Evolutionary conservation across 1,139 yeast genomes (phyloP).

Genomic region (Barnettozyma hawaiiensis): DNA sequence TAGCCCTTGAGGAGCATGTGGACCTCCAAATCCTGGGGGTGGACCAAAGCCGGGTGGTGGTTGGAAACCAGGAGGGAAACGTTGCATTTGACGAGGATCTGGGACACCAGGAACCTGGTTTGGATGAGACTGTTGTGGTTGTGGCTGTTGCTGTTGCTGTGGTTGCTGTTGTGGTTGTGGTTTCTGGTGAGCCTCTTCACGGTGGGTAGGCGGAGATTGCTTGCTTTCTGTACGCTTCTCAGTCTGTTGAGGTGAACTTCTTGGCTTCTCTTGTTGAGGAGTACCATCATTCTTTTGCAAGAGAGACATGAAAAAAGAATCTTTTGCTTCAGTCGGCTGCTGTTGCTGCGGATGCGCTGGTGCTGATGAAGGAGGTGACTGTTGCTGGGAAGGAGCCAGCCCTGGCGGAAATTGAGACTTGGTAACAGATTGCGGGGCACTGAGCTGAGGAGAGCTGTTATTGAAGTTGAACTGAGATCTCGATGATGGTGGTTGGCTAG

Average conservation of each 20-base stretch:
- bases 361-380: constrained; percentile 1
- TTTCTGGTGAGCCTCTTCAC: constrained; percentile 3
- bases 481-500: constrained; percentile 4
- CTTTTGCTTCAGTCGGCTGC: constrained; percentile 30
- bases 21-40: constrained; percentile 21
- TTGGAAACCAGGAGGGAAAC: constrained; percentile 26
- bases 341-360: neutral
- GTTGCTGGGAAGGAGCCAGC: constrained; percentile 8
- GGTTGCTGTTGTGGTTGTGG: constrained; percentile 7
- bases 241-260: neutral
- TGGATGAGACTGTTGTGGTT: constrained; percentile 20
- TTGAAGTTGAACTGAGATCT: constrained; percentile 14
- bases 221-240: neutral
- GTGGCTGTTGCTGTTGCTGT: constrained; percentile 9
- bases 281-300: constrained; percentile 34
- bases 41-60: constrained; percentile 6
- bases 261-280: constrained; percentile 3
- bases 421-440: neutral
- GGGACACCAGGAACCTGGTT: constrained; percentile 2
- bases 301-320: constrained; percentile 50
- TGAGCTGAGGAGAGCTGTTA: neutral
- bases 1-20: constrained; percentile 27
- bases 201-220: neutral
- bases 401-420: constrained; percentile 19
- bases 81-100: constrained; percentile 13